Evolutionary conservation across 176 grass and related monocot species (phyloP), one percentile per base, ranked within the genome.

Genomic region (Secale cereale): DNA sequence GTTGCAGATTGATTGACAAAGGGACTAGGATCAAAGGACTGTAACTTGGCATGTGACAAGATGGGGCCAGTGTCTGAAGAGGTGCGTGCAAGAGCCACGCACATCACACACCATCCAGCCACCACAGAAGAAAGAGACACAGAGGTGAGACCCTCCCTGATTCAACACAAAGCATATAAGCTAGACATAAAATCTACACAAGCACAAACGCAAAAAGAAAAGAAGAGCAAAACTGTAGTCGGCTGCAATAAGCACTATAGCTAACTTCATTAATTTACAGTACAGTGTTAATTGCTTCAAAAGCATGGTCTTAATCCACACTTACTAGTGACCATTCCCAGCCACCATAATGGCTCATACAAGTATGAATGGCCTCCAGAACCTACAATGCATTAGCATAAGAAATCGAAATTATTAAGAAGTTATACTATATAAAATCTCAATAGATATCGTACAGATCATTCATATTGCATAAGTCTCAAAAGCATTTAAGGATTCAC

Each of bases 241-340:
- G 37, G 57, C 41, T 83, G 64, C 56, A 84, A 79, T 33, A 56
- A 10, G 43, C 17, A 74, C 7, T 56, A 71, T 43, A 23, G 33
- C n/a, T 71, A 76, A 54, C 36, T 63, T 78, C 39, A 59, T 57
- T 57, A 59, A 11, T 36, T 61, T 36, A 23, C 26, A 52, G 48
- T 52, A 17, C 26, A 36, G 63, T 41, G 22, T 29, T 57, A 40
- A 78, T 3, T 62, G 29, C 45, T 40, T 82, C 27, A 35, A 45
- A 71, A 79, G n/a, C 14, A 45, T 33, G 26, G 35, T 67, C 35
- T n/a, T 3, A 57, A 72, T 74, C n/a, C 14, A 78, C 12, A 83
- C 93, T 95, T 97, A 97, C 94, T 94, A 78, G 91, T 90, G 68
- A 88, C 90, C 91, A 97, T 97, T 59, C 94, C 94, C 30, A 93